Conservation (phyloP, 495 filamentous ascomycete species). For the Delitschia confertaspora region DNA sequence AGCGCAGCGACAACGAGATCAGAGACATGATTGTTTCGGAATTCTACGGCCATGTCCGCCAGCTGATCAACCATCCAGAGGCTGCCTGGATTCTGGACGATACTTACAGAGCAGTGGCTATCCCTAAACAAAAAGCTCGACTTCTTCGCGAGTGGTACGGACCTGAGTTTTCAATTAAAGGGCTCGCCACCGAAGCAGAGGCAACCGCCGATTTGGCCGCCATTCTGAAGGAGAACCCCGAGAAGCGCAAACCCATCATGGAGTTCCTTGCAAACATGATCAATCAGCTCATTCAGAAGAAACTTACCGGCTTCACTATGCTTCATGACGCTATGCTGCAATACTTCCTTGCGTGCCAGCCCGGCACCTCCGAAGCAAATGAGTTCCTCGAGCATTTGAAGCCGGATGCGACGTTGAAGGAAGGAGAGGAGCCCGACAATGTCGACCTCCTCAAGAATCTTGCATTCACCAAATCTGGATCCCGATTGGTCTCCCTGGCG, state of each 20-base stretch:
- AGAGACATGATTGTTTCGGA: constrained; percentile 82
- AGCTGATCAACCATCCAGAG: constrained; percentile 90
- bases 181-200: constrained; percentile 40
- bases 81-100: constrained; percentile 96
- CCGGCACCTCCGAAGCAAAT: constrained; percentile 65
- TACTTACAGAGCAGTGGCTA: constrained; percentile 80
- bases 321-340: constrained; percentile 97
- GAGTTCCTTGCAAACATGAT: constrained; percentile 72
- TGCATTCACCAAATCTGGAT: constrained; percentile 85
- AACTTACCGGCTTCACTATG: constrained; percentile 89
- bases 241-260: constrained; percentile 81
- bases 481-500: constrained; percentile 67
- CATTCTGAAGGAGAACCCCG: constrained; percentile 66
- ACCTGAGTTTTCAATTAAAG: constrained; percentile 80
- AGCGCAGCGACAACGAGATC: constrained; percentile 56
- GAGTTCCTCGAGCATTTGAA: constrained; percentile 88
- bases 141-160: constrained; percentile 96
- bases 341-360: constrained; percentile 73
- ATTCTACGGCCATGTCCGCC: constrained; percentile 85
- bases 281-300: constrained; percentile 88
- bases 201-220: constrained; percentile 53
- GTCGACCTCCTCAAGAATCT: constrained; percentile 86
- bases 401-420: constrained; percentile 48
- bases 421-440: constrained; percentile 44
- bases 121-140: constrained; percentile 67